Percentiles rank a stretch among this genome's conserved stretches.
Conservation (phyloP, 2,329 filamentous ascomycete genomes). For the Sordariomycetes sp. region DNA sequence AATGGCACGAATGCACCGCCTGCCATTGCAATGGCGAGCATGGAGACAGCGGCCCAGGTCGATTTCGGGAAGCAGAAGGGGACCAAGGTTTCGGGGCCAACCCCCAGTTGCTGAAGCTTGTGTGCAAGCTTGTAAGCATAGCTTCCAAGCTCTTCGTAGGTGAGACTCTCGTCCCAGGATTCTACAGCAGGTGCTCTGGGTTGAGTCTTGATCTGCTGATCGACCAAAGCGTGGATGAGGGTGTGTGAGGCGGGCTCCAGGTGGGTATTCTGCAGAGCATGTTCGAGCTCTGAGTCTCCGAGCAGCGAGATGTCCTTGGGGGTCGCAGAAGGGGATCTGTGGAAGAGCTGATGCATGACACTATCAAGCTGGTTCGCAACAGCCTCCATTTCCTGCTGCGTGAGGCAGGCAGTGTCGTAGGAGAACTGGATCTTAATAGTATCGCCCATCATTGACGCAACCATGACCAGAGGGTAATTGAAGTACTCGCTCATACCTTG, state of each 20-base stretch:
- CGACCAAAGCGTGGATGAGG: not conserved
- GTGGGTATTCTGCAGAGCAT: not conserved
- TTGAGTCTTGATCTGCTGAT: not conserved
- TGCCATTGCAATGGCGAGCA: constrained; percentile 7
- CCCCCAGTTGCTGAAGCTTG: constrained; percentile 9
- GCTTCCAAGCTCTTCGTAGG: not conserved
- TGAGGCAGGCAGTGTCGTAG: constrained; percentile 1
- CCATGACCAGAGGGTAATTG: not conserved
- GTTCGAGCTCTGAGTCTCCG: not conserved
- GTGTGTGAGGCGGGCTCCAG: not conserved
- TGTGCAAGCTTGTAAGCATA: too few species aligned
- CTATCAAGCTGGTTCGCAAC: constrained; percentile 3
- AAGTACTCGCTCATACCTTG: too few species aligned
- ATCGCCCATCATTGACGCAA: not conserved
- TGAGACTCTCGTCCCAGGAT: constrained; percentile 29
- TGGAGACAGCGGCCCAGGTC: constrained; percentile 6
- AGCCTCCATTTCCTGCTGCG: not conserved
- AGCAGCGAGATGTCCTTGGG: not conserved
- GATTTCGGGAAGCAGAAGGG: constrained; percentile 8
- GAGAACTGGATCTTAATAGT: constrained; percentile 3
- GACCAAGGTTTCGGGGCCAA: constrained; percentile 11
- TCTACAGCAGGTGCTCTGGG: constrained; percentile 25
- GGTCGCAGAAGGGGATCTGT: not conserved
- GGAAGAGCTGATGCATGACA: constrained; percentile 1
- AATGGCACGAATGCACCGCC: constrained; percentile 7